These are phyloP conservation scores for Brettanomyces sp. DNA, from an alignment of 805 yeast genomes.

Conservation along the genomic window DNA sequence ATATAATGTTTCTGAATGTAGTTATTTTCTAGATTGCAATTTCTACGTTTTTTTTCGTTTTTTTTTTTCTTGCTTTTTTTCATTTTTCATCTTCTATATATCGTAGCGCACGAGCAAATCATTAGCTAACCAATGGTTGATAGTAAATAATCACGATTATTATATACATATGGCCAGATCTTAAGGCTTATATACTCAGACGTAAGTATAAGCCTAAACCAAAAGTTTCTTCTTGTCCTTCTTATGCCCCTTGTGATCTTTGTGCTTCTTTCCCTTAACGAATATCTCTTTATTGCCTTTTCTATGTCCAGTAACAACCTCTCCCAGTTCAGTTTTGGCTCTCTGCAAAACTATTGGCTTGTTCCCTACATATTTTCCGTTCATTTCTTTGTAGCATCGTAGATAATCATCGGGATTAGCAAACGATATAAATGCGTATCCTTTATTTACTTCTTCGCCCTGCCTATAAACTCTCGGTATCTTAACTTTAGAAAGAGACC, in stretches of 20 bases:
- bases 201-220: not conserved
- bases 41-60: not conserved
- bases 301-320: constrained; percentile 1
- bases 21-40: not conserved
- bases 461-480: constrained; percentile 46
- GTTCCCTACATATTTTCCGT: constrained; percentile 67
- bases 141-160: too few relatives aligned
- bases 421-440: constrained; percentile 72
- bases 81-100: too few relatives aligned
- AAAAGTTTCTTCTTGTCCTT: not conserved
- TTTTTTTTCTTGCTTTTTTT: not conserved
- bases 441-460: constrained; percentile 36
- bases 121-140: too few relatives aligned
- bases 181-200: too few relatives aligned
- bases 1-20: not conserved
- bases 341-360: constrained; percentile 63
- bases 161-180: too few relatives aligned
- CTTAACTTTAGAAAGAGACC: constrained; percentile 46
- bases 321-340: constrained; percentile 38
- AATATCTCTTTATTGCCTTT: not conserved
- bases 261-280: not conserved
- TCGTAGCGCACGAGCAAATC: too few relatives aligned
- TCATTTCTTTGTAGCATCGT: constrained; percentile 63
- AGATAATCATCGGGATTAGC: constrained; percentile 56
- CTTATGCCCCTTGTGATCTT: not conserved